phyloP scores from a whole-genome alignment of 441 rosid species.

The Gossypium trilobum region DNA sequence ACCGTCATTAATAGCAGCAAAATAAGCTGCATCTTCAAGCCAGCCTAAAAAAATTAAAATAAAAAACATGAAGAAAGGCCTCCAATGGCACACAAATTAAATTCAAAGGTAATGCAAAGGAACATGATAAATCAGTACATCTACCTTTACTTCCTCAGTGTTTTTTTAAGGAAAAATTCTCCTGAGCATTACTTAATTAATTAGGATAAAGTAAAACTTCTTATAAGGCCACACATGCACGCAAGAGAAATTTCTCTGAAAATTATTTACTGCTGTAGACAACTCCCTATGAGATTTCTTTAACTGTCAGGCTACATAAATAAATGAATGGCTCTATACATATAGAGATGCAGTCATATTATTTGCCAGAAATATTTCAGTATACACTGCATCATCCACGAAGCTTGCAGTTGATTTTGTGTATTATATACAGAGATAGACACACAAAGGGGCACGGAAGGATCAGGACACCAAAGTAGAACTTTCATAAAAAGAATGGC shows the following conservation, averaged over 20 bases:
- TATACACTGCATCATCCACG: not conserved
- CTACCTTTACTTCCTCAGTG: not conserved
- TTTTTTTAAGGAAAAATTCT: not conserved
- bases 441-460: not conserved
- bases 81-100: not conserved
- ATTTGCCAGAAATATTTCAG: not conserved
- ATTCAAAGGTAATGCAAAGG: not conserved
- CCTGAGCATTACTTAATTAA: not conserved
- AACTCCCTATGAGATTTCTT: not conserved
- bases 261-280: not conserved
- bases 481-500: not conserved
- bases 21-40: conserved; percentile 95
- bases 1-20: conserved; percentile 75
- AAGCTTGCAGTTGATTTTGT: not conserved
- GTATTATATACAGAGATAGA: not conserved
- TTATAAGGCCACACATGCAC: not conserved
- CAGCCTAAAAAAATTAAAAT: conserved; percentile 45
- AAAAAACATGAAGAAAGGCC: not conserved
- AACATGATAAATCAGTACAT: not conserved
- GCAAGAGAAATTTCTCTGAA: not conserved
- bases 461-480: not conserved
- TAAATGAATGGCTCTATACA: not conserved
- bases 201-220: not conserved
- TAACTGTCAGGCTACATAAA: not conserved
- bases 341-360: not conserved